Conservation (phyloP, 2,329 filamentous ascomycete species). For the Tolypocladium cylindrosporum region DNA sequence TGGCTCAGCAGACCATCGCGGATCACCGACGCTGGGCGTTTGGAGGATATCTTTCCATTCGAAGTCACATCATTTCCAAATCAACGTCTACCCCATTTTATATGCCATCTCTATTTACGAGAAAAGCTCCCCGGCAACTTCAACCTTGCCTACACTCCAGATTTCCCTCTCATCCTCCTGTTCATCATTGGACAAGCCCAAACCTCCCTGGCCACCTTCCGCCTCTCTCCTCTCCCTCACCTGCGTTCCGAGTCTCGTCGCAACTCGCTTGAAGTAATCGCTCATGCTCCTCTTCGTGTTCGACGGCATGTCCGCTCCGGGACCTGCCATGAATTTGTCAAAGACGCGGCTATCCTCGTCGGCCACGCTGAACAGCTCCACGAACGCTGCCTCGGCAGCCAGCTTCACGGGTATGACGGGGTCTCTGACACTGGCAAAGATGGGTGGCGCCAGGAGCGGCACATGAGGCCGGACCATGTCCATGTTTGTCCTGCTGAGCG, state of each 20-base stretch:
- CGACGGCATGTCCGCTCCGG: conserved; percentile 54
- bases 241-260: conserved; percentile 72
- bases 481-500: conserved; percentile 67
- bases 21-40: no score
- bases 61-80: conserved; percentile 1
- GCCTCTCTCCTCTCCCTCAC: conserved; percentile 84
- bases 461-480: conserved; percentile 78
- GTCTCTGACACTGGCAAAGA: conserved; percentile 87
- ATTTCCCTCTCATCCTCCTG: conserved; percentile 90
- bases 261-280: conserved; percentile 95
- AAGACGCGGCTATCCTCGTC: conserved; percentile 80
- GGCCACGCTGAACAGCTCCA: conserved; percentile 81
- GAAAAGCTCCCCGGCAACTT: conserved; percentile 56
- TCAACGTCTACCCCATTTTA: conserved; percentile 6
- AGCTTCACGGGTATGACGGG: conserved; percentile 91
- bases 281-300: conserved; percentile 81
- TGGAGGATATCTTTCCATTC: background rate
- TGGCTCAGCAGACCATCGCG: no score
- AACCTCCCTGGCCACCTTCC: conserved; percentile 76
- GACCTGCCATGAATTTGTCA: conserved; percentile 75
- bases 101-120: conserved; percentile 21
- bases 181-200: conserved; percentile 85
- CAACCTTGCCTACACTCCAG: conserved; percentile 88
- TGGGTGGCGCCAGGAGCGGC: conserved; percentile 63
- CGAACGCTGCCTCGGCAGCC: conserved; percentile 86